phyloP scores from a whole-genome alignment of 2,329 filamentous ascomycete species.

The Didymella sp. region DNA sequence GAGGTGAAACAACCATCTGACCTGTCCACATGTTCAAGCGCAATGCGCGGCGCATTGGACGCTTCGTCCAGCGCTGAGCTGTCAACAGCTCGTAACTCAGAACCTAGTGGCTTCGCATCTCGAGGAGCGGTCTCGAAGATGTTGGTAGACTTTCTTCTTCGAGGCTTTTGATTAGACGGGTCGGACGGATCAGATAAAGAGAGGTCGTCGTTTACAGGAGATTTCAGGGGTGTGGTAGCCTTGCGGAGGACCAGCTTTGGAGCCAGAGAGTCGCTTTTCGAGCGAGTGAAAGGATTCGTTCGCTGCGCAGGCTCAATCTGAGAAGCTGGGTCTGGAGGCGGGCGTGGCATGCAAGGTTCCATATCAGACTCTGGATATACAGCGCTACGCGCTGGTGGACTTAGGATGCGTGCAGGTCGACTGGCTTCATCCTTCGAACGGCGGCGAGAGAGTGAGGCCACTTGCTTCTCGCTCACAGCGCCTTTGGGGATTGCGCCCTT shows the following conservation, averaged over 20 bases:
- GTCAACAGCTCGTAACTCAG: conserved; percentile 3
- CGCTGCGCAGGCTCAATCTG: conserved; percentile 16
- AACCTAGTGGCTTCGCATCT: conserved; percentile 13
- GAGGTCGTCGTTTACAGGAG: neutral
- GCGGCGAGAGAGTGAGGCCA: neutral
- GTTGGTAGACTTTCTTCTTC: neutral
- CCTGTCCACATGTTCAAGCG: conserved; percentile 10
- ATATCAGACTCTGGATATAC: conserved; percentile 2
- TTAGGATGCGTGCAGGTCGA: conserved; percentile 10
- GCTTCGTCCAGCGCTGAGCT: conserved; percentile 1
- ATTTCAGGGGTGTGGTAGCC: conserved; percentile 1
- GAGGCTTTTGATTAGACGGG: neutral
- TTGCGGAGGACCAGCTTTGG: conserved; percentile 20
- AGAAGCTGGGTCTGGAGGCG: conserved; percentile 15
- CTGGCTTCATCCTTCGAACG: conserved; percentile 2
- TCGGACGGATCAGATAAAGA: neutral
- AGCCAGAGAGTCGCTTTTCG: conserved; percentile 6
- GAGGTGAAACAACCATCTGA: conserved; percentile 4
- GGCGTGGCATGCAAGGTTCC: conserved; percentile 14
- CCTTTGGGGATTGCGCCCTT: conserved; percentile 10
- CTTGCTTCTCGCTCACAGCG: conserved; percentile 3
- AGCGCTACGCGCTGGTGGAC: neutral
- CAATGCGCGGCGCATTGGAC: conserved; percentile 2
- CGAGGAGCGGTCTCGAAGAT: conserved; percentile 1
- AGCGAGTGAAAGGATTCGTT: conserved; percentile 20